Conservation (phyloP, 148 eudicot genomes). For the Cornus florida region DNA sequence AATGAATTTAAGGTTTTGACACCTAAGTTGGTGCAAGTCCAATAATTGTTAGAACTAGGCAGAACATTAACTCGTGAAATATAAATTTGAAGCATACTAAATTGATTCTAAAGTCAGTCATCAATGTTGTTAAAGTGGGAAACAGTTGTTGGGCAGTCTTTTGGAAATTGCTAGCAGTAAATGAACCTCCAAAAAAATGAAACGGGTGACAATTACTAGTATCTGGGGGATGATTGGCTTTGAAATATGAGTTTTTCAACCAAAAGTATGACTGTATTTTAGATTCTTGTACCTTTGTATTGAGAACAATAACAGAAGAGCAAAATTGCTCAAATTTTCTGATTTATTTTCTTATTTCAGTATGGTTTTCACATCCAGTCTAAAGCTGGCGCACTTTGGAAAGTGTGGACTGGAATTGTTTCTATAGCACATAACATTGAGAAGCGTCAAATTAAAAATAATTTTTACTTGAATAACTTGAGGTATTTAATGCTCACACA, state of each 20-base stretch:
- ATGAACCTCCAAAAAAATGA: neutral
- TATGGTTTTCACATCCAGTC: neutral
- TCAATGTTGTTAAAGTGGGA: neutral
- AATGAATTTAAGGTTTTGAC: neutral
- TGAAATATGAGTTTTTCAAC: neutral
- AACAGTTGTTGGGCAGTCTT: neutral
- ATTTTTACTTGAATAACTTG: too few relatives aligned
- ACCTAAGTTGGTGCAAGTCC: neutral
- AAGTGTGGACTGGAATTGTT: too few relatives aligned
- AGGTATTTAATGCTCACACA: too few relatives aligned
- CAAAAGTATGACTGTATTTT: neutral
- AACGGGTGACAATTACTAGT: neutral
- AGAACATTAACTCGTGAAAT: neutral
- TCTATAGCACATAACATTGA: too few relatives aligned
- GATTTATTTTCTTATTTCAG: neutral
- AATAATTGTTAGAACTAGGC: neutral
- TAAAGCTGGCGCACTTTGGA: too few relatives aligned
- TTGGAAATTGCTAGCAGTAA: too few relatives aligned
- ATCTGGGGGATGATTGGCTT: neutral
- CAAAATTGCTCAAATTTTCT: neutral
- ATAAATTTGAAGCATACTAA: neutral
- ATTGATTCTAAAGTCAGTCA: neutral
- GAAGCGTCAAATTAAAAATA: too few relatives aligned
- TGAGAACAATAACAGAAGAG: neutral
- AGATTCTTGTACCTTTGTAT: neutral